Evolutionary conservation across 2,329 filamentous ascomycete species (phyloP).

Genomic region (Niveomyces coronatus): DNA sequence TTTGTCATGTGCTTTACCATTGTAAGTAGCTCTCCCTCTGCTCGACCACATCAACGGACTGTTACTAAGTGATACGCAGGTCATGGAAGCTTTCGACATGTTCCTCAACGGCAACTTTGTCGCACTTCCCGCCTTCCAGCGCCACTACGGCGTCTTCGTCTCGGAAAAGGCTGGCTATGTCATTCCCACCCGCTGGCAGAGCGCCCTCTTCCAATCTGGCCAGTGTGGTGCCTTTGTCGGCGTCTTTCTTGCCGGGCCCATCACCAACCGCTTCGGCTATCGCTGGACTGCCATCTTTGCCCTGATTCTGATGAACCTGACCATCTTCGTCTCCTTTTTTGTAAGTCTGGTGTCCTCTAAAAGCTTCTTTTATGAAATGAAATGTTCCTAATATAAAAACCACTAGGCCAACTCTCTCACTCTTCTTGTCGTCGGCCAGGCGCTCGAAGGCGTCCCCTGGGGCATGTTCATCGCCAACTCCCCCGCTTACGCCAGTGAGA

Average conservation of each 20-base stretch:
- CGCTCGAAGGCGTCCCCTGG: conserved; percentile 50
- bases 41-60: not conserved
- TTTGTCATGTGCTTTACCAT: conserved; percentile 41
- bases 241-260: conserved; percentile 26
- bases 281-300: conserved; percentile 25
- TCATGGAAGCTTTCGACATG: conserved; percentile 41
- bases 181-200: conserved; percentile 33
- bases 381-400: conserved; percentile 15
- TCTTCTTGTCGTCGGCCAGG: conserved; percentile 39
- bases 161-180: conserved; percentile 11
- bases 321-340: conserved; percentile 44
- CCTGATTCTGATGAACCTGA: conserved; percentile 28
- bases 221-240: conserved; percentile 27
- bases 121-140: conserved; percentile 28
- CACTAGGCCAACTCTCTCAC: conserved; percentile 22
- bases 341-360: conserved; percentile 19
- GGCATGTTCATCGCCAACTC: conserved; percentile 54
- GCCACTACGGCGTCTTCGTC: conserved; percentile 24
- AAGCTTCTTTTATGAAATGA: not conserved
- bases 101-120: conserved; percentile 38
- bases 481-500: conserved; percentile 50
- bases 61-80: conserved; percentile 17
- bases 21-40: conserved; percentile 21
- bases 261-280: conserved; percentile 27
- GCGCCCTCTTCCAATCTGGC: conserved; percentile 23